Evolutionary conservation across 1,284 basidiomycete species (phyloP), one percentile per base, ranked within the genome.

Genomic region (Xerocomus minutiporus): DNA sequence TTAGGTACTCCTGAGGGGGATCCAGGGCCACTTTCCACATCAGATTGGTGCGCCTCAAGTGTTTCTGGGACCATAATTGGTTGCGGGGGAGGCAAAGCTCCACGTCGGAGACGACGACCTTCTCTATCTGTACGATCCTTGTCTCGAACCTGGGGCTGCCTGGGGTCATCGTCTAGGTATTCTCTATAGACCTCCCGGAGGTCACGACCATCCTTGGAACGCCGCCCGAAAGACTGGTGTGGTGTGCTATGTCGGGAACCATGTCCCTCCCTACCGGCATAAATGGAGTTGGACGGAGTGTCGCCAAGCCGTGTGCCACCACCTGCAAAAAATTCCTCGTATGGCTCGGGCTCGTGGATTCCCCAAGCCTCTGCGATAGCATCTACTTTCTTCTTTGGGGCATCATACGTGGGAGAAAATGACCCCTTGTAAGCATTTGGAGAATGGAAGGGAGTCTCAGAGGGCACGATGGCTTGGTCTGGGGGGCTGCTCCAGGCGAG

Each of bases 341-440:
- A 92, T 2, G 89, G 90, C 66, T 92, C 90, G 11, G 88, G 89
- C 62, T 91, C 89, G 62, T 91, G 88, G 45, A 89, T 88, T 35
- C 89, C 89, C 88, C 90, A 92, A 1, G 90, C 90, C 70, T 91
- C 88, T 44, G 87, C 87, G 55, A 90, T 83, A 44, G 84, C 86
- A 60, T 91, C 87, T 26, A 88, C 82, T 61, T 87, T 85, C 78
- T 86, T 87, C 51, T 84, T 84, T 13, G 78, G 77, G 57, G 81
- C 75, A 48, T 80, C 75, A 58, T 78, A 77, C 53, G 81, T 73
- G 38, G 73, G 67, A 57, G 74, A 63, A 56, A 78, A 73, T 48
- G 74, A 71, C 38, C 71, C 71, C 38, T 72, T 71, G 68, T 79
- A 78, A 52, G 73, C 72, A 52, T 76, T 73, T 41, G 79, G 71